Evolutionary conservation across 2,329 filamentous ascomycete species (phyloP), one percentile per base, ranked within the genome.

Genomic region (Chlorencoelia australis): DNA sequence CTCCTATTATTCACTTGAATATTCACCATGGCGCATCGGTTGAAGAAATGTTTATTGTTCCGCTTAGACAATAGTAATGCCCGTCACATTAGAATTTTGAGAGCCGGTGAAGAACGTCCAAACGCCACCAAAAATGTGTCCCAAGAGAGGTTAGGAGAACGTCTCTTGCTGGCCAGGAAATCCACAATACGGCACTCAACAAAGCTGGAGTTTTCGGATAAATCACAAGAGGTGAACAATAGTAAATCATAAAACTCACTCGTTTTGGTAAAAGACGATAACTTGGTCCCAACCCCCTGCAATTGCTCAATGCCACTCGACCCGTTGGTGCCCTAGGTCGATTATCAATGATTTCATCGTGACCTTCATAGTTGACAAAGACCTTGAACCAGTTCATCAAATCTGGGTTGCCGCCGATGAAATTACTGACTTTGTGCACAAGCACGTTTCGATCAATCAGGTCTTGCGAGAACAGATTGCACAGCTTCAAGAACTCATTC

Each of bases 401-500:
- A 49, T 98, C 93, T 0, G 78, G 73, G 51, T 91, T 95, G 24
- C 79, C 79, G 10, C 87, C 85, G 41, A 98, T 87, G 56, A 94
- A 98, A 4, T 76, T 73, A 36, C 79, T 76, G 2, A 86, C 85
- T 56, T 91, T 84, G 56, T 86, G 79, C 17, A 91, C 75, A 10
- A 98, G 67, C 2, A 86, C 77, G 42, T 83, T 79, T 39, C 81
- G 81, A 53, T 94, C 86, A 43, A 98, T 93, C 33, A 98, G 71
- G 48, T 93, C 88, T 51, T 94, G 84, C 15, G 83, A 91, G 64
- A 86, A 98, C 19, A 98, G 70, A 50, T 96, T 98, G 66, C 89
- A 91, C 5, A 98, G 75, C 65, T 98, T 98, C 46, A 98, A 64
- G 60, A 98, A 98, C 58, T 98, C 91, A 51, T 84, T 88, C 71